Evolutionary conservation across 306 rosid genomes (phyloP).

Genomic region (Boehmeria nivea): DNA sequence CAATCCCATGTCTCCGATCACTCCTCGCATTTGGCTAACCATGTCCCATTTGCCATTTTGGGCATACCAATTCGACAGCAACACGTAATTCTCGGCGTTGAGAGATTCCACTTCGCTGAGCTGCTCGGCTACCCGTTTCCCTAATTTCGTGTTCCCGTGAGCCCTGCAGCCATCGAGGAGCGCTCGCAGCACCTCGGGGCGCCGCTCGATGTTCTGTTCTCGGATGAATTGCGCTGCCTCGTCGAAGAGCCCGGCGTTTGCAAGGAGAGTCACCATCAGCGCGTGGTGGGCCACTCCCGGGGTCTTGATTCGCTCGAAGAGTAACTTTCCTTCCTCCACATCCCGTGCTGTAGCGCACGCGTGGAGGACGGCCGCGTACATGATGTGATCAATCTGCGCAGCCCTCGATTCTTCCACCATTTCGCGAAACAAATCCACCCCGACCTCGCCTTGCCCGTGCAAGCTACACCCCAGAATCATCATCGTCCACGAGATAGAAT

Average conservation of each 20-base stretch:
- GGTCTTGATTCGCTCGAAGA: slow-evolving; percentile 39
- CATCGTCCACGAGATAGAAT: slow-evolving; percentile 55
- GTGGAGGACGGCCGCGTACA: slow-evolving; percentile 53
- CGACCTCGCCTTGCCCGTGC: slow-evolving; percentile 54
- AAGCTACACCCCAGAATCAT: slow-evolving; percentile 58
- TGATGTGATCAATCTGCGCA: slow-evolving; percentile 31
- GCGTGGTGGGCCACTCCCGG: slow-evolving; percentile 34
- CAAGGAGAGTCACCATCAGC: slow-evolving; percentile 53
- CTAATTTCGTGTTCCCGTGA: slow-evolving; percentile 31
- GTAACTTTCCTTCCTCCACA: slow-evolving; percentile 49
- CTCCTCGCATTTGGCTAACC: slow-evolving; percentile 33
- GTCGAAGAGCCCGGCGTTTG: slow-evolving; percentile 32
- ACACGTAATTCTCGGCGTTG: slow-evolving; percentile 52
- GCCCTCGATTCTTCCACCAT: slow-evolving; percentile 32
- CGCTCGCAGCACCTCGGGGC: slow-evolving; percentile 40
- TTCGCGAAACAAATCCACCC: slow-evolving; percentile 40
- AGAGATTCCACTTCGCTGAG: slow-evolving; percentile 63
- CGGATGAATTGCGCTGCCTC: slow-evolving; percentile 44
- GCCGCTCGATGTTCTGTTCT: slow-evolving; percentile 30
- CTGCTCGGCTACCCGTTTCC: slow-evolving; percentile 45
- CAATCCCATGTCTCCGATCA: slow-evolving; percentile 54
- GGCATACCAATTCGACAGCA: slow-evolving; percentile 61
- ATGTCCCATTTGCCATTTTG: slow-evolving; percentile 33
- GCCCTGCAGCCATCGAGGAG: slow-evolving; percentile 63
- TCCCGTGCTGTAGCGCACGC: slow-evolving; percentile 50